Evolutionary conservation across 306 rosid genomes (phyloP).

Genomic region (Cucurbita ficifolia): DNA sequence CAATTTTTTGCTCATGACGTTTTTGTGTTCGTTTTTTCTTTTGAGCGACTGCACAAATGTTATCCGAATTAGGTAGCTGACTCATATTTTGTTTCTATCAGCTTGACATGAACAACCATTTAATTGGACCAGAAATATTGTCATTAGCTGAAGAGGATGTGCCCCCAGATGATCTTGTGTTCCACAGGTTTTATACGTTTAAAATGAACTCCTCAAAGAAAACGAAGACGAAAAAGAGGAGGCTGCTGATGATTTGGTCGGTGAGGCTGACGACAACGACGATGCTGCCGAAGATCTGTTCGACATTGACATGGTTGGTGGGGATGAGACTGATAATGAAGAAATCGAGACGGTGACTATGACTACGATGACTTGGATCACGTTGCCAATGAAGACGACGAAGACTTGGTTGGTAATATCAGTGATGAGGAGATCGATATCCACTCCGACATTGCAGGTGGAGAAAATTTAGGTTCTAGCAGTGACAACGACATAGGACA

Average conservation of each 20-base stretch:
- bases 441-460: slow-evolving; percentile 37
- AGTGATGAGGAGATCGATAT: slow-evolving; percentile 55
- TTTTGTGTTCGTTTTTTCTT: not conserved
- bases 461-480: slow-evolving; percentile 24
- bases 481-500: not conserved
- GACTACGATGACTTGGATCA: slow-evolving; percentile 76
- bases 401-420: slow-evolving; percentile 54
- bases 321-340: slow-evolving; percentile 74
- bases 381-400: slow-evolving; percentile 57
- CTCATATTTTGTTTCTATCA: slow-evolving; percentile 17
- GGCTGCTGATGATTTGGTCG: slow-evolving; percentile 19
- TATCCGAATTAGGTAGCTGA: slow-evolving; percentile 5
- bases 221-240: slow-evolving; percentile 64
- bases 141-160: slow-evolving; percentile 78
- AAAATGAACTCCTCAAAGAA: slow-evolving; percentile 55
- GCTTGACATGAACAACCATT: slow-evolving; percentile 56
- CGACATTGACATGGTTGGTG: slow-evolving; percentile 30
- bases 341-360: slow-evolving; percentile 66
- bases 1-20: not conserved
- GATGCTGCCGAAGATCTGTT: slow-evolving; percentile 53
- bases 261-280: not conserved
- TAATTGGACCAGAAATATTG: slow-evolving; percentile 67
- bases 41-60: not conserved
- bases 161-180: slow-evolving; percentile 84
- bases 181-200: slow-evolving; percentile 77